Evolutionary conservation across 2,329 filamentous ascomycete species (phyloP).

Genomic region (Dothistroma pini): DNA sequence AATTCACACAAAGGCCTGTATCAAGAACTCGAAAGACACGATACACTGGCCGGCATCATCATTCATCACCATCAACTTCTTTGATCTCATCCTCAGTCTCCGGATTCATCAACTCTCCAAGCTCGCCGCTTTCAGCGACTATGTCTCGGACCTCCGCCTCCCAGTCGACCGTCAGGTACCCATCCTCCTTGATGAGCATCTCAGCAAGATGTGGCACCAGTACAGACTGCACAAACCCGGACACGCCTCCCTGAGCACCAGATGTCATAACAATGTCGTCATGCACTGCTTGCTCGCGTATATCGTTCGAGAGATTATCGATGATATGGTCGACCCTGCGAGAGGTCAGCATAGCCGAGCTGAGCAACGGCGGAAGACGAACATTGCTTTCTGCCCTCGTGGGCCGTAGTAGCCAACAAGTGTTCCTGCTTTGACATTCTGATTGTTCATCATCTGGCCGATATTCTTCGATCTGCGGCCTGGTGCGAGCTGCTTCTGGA

Average conservation of each 20-base stretch:
- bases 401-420: slow-evolving; percentile 37
- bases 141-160: slow-evolving; percentile 24
- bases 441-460: slow-evolving; percentile 13
- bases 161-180: slow-evolving; percentile 22
- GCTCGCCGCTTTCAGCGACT: slow-evolving; percentile 31
- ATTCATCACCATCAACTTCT: slow-evolving; percentile 17
- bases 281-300: slow-evolving; percentile 28
- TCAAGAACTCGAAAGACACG: not conserved
- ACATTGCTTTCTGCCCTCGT: slow-evolving; percentile 35
- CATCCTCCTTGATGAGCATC: slow-evolving; percentile 35
- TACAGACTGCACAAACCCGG: slow-evolving; percentile 36
- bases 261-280: slow-evolving; percentile 32
- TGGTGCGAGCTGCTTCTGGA: slow-evolving; percentile 24
- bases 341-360: not conserved
- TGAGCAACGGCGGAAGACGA: slow-evolving; percentile 7
- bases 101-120: slow-evolving; percentile 33
- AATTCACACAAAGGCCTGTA: not conserved
- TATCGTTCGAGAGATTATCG: slow-evolving; percentile 24
- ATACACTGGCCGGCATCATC: not conserved
- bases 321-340: slow-evolving; percentile 34
- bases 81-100: slow-evolving; percentile 30
- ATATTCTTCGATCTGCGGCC: slow-evolving; percentile 19
- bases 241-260: slow-evolving; percentile 35
- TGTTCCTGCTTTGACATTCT: slow-evolving; percentile 11
- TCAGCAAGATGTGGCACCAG: slow-evolving; percentile 38